Percentiles rank a stretch among this genome's conserved stretches.
phyloP scores from a whole-genome alignment of 345 rosid genomes.

The Acer yangbiense region DNA sequence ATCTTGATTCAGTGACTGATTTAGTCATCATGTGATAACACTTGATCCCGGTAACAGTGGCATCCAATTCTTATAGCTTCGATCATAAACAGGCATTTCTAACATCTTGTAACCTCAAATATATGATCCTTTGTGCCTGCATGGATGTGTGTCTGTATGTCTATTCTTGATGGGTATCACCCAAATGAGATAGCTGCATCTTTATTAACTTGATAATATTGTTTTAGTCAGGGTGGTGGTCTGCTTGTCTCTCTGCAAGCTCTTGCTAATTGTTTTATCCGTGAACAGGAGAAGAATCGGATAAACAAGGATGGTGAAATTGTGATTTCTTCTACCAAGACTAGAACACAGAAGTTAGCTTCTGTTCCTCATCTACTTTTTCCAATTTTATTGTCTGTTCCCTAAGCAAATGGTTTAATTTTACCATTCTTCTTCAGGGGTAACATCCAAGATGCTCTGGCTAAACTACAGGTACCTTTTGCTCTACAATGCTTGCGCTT shows the following conservation, averaged over 20 bases:
- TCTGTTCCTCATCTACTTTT: constrained; percentile 17
- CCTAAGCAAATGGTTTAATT: constrained; percentile 14
- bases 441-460: constrained; percentile 85
- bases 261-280: constrained; percentile 3
- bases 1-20: background rate
- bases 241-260: constrained; percentile 16
- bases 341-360: constrained; percentile 85
- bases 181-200: background rate
- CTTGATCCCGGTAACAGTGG: background rate
- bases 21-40: background rate
- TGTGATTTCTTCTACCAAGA: constrained; percentile 91
- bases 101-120: background rate
- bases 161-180: background rate
- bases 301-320: constrained; percentile 97
- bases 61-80: background rate
- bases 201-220: background rate
- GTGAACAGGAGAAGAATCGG: constrained; percentile 86
- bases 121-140: background rate
- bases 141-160: background rate
- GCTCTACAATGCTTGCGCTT: constrained; percentile 1
- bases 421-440: constrained; percentile 57
- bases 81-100: background rate
- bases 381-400: constrained; percentile 7
- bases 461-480: constrained; percentile 73
- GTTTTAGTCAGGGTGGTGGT: background rate